These are phyloP conservation scores for Emydomyces testavorans DNA, from an alignment of 2,329 filamentous ascomycete species.

Conservation along the genomic window DNA sequence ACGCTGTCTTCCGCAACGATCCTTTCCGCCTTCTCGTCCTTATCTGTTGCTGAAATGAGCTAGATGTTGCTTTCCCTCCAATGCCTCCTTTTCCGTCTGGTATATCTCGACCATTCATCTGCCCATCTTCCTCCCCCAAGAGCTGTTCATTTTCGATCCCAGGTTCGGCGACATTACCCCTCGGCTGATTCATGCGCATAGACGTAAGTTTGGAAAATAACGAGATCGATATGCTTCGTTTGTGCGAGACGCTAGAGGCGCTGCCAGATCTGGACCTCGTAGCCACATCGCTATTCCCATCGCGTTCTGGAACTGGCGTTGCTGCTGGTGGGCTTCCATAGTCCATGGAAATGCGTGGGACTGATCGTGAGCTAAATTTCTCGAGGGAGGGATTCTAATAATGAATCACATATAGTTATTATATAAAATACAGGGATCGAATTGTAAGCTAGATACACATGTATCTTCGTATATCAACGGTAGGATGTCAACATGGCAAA, in stretches of 20 bases:
- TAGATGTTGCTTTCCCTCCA: slow-evolving; percentile 39
- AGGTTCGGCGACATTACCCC: slow-evolving; percentile 5
- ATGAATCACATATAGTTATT: neutral
- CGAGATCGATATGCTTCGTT: slow-evolving; percentile 23
- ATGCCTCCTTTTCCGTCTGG: slow-evolving; percentile 24
- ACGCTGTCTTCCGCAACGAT: slow-evolving; percentile 74
- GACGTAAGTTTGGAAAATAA: slow-evolving; percentile 17
- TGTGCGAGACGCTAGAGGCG: slow-evolving; percentile 6
- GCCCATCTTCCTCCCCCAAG: slow-evolving; percentile 19
- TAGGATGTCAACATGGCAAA: too few relatives aligned
- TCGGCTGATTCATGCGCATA: slow-evolving; percentile 12
- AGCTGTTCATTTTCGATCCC: slow-evolving; percentile 18
- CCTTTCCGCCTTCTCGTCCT: slow-evolving; percentile 62
- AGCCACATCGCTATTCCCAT: neutral
- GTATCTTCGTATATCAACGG: too few relatives aligned
- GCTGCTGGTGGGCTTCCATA: slow-evolving; percentile 14
- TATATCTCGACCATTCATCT: slow-evolving; percentile 1
- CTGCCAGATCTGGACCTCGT: slow-evolving; percentile 11
- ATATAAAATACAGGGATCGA: too few relatives aligned
- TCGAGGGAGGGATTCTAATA: too few relatives aligned
- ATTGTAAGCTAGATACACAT: too few relatives aligned
- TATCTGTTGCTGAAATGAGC: slow-evolving; percentile 38
- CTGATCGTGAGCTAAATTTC: neutral
- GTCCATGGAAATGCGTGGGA: slow-evolving; percentile 5
- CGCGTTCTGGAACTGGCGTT: neutral